These are phyloP conservation scores for Ganoderma multipileum DNA, from an alignment of 1,284 basidiomycete genomes.

Conservation along the genomic window DNA sequence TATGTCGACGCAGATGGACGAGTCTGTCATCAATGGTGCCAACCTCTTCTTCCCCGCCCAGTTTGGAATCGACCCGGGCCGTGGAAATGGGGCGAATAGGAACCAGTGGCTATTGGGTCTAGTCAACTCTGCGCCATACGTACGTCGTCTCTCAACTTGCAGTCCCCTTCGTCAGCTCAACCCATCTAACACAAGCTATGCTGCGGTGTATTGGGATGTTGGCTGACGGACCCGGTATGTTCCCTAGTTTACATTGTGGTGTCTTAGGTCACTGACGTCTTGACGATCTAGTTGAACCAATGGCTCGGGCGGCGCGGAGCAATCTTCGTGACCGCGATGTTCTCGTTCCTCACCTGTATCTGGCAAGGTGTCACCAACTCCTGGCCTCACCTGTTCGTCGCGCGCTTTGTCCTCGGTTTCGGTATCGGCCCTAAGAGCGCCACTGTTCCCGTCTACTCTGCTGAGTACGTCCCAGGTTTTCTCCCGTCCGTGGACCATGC, in stretches of 20 bases:
- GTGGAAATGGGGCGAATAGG: constrained; percentile 32
- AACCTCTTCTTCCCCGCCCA: constrained; percentile 73
- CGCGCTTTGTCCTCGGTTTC: constrained; percentile 71
- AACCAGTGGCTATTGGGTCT: constrained; percentile 78
- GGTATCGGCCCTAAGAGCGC: constrained; percentile 78
- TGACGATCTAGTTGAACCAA: constrained; percentile 52
- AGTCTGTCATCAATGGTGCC: constrained; percentile 76
- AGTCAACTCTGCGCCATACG: constrained; percentile 80
- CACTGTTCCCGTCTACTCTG: constrained; percentile 70
- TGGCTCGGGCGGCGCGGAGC: constrained; percentile 77
- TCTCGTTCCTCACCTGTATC: constrained; percentile 71
- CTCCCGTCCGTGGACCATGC: too few species aligned
- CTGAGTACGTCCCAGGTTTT: constrained; percentile 46
- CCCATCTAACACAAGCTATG: constrained; percentile 43
- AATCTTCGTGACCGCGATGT: constrained; percentile 73
- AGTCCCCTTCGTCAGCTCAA: background rate
- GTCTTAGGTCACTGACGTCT: background rate
- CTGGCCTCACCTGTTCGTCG: constrained; percentile 76
- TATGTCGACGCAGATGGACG: constrained; percentile 54
- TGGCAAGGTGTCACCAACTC: constrained; percentile 76
- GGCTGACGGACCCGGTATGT: constrained; percentile 70
- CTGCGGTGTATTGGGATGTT: constrained; percentile 64
- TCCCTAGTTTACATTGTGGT: background rate
- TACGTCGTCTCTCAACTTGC: constrained; percentile 38
- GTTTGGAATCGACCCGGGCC: constrained; percentile 54